phyloP scores from a whole-genome alignment of 129 eudicot genomes.

The Flaveria brownii region DNA sequence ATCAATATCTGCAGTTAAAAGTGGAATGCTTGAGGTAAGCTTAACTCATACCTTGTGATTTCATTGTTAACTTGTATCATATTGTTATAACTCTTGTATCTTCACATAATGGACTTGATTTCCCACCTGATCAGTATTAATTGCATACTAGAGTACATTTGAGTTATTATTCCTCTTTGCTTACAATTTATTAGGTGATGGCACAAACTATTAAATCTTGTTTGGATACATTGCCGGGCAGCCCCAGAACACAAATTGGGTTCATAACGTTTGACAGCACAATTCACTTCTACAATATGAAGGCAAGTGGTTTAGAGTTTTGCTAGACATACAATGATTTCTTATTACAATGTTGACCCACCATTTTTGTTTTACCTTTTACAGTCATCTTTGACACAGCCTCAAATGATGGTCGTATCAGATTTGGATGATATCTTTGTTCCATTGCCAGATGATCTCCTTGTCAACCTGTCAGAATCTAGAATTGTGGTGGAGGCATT shows the following conservation, averaged over 20 bases:
- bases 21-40: conserved; percentile 96
- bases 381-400: conserved; percentile 95
- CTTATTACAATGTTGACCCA: conserved; percentile 21
- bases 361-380: conserved; percentile 32
- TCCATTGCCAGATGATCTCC: conserved; percentile 99
- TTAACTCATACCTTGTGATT: neutral
- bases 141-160: conserved; percentile 9
- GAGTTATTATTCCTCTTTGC: conserved; percentile 20
- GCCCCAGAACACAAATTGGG: conserved; percentile 90
- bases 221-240: conserved; percentile 87
- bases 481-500: conserved; percentile 90
- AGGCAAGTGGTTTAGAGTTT: conserved; percentile 55
- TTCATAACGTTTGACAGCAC: conserved; percentile 95
- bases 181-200: conserved; percentile 59
- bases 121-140: conserved; percentile 16
- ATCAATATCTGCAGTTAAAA: conserved; percentile 82
- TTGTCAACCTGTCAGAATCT: conserved; percentile 96
- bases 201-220: conserved; percentile 91
- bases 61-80: neutral
- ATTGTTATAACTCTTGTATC: neutral
- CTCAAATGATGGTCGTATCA: conserved; percentile 98
- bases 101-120: neutral
- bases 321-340: neutral
- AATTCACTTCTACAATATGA: conserved; percentile 88
- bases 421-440: conserved; percentile 93